A percentile compares a stretch with the other conserved stretches of the same genome.
phyloP scores from a whole-genome alignment of 2,329 filamentous ascomycete genomes.

The Aspergillus fijiensis region DNA sequence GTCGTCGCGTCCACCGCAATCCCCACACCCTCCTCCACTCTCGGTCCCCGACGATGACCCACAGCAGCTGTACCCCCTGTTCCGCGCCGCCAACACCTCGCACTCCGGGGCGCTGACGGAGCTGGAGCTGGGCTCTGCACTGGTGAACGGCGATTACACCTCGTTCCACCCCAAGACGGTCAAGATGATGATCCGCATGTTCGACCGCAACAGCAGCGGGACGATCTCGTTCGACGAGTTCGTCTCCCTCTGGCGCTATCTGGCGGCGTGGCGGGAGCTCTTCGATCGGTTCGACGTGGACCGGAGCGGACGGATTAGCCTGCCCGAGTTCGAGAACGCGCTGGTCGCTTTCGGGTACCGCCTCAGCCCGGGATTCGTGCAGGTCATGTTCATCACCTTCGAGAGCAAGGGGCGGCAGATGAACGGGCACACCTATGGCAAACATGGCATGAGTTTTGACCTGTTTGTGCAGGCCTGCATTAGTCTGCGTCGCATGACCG shows the following conservation, averaged over 20 bases:
- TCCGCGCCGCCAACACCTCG: slow-evolving; percentile 80
- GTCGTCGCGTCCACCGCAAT: slow-evolving; percentile 63
- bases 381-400: slow-evolving; percentile 82
- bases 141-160: slow-evolving; percentile 95
- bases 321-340: slow-evolving; percentile 84
- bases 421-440: slow-evolving; percentile 34
- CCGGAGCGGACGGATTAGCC: slow-evolving; percentile 78
- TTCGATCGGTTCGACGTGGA: slow-evolving; percentile 96
- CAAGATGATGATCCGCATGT: slow-evolving; percentile 99
- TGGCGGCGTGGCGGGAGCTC: slow-evolving; percentile 87
- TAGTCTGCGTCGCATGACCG: slow-evolving; percentile 95
- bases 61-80: slow-evolving; percentile 72
- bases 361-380: slow-evolving; percentile 78
- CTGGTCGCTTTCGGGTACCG: slow-evolving; percentile 92
- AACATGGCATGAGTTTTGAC: slow-evolving; percentile 81
- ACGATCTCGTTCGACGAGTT: slow-evolving; percentile 95
- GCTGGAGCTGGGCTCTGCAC: slow-evolving; percentile 78
- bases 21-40: slow-evolving; percentile 57
- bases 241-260: slow-evolving; percentile 92
- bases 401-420: slow-evolving; percentile 58
- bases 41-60: slow-evolving; percentile 52
- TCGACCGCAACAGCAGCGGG: slow-evolving; percentile 85
- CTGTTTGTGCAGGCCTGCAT: slow-evolving; percentile 98
- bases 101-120: slow-evolving; percentile 81
- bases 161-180: slow-evolving; percentile 92